Conservation (phyloP, 2,329 filamentous ascomycete genomes). For the Tolypocladium ovalisporum region DNA sequence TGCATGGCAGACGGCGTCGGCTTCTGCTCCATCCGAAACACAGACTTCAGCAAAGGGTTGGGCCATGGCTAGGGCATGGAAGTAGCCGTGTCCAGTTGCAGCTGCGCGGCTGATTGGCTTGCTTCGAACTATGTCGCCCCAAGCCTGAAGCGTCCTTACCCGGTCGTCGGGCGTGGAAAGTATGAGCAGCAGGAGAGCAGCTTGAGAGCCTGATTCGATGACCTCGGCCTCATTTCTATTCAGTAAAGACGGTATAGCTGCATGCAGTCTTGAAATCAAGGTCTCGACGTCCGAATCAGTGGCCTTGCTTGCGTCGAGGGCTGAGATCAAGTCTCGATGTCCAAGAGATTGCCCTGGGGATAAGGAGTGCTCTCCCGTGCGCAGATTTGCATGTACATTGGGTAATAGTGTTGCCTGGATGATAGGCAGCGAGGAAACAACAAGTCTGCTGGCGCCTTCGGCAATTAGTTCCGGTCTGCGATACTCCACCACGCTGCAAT, state of each 20-base stretch:
- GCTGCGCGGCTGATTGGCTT: conserved; percentile 20
- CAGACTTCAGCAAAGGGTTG: conserved; percentile 26
- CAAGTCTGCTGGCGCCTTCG: conserved; percentile 48
- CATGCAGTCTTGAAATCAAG: conserved; percentile 15
- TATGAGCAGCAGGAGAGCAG: conserved; percentile 37
- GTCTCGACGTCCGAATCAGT: conserved; percentile 5
- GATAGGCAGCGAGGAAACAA: conserved; percentile 39
- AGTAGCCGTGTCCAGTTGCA: conserved; percentile 36
- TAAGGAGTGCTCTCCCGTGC: conserved; percentile 13
- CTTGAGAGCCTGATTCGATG: conserved; percentile 36
- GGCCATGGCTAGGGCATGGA: conserved; percentile 40
- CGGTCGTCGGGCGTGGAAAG: conserved; percentile 27
- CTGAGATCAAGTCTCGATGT: conserved; percentile 11
- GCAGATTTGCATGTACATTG: conserved; percentile 1
- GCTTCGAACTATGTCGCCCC: conserved; percentile 31
- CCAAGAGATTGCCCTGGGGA: conserved; percentile 8
- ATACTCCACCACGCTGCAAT: conserved; percentile 30
- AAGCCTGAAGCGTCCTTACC: conserved; percentile 28
- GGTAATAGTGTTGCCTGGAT: conserved; percentile 26
- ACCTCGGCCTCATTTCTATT: conserved; percentile 38
- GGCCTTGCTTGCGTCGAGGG: conserved; percentile 5
- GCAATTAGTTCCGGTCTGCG: conserved; percentile 55
- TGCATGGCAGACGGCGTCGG: conserved; percentile 29
- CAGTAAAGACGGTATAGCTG: conserved; percentile 34
- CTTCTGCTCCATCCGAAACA: conserved; percentile 1